Conservation (phyloP, 768 basidiomycete genomes). For the Collybia sp. region DNA sequence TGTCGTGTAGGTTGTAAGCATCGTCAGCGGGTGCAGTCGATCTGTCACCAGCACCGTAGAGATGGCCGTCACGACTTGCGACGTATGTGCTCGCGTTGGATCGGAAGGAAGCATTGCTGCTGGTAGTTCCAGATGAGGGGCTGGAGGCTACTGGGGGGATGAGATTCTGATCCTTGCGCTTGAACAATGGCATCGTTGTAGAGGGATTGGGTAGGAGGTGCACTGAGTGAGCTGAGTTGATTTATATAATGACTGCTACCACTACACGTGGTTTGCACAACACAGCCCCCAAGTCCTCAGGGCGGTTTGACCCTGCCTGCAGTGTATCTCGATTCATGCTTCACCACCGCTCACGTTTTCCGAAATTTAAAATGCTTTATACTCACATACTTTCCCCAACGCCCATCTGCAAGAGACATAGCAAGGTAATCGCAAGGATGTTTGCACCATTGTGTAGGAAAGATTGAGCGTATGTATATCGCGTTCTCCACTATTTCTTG, state of each 20-base stretch:
- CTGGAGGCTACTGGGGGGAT: conserved; percentile 61
- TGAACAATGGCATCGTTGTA: conserved; percentile 59
- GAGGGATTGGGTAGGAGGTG: conserved; percentile 8
- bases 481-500: conserved; percentile 1
- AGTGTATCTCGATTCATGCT: too few relatives aligned
- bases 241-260: background rate
- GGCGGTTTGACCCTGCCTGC: too few relatives aligned
- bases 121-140: conserved; percentile 24
- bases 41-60: conserved; percentile 29
- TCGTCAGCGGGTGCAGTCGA: conserved; percentile 9
- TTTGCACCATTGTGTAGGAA: background rate
- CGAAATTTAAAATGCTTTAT: too few relatives aligned
- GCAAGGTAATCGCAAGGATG: too few relatives aligned
- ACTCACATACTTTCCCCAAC: too few relatives aligned
- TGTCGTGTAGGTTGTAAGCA: conserved; percentile 28
- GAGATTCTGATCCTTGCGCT: conserved; percentile 54
- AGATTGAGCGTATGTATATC: background rate
- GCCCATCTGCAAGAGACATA: too few relatives aligned
- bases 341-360: too few relatives aligned
- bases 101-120: conserved; percentile 37
- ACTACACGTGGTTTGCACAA: too few relatives aligned
- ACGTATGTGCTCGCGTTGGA: conserved; percentile 61
- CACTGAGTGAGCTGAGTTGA: background rate
- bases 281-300: too few relatives aligned
- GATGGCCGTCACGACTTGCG: conserved; percentile 66